Base-by-base conservation (phyloP, 352 stramenopile genomes). In the Pythium rishiriense region DNA sequence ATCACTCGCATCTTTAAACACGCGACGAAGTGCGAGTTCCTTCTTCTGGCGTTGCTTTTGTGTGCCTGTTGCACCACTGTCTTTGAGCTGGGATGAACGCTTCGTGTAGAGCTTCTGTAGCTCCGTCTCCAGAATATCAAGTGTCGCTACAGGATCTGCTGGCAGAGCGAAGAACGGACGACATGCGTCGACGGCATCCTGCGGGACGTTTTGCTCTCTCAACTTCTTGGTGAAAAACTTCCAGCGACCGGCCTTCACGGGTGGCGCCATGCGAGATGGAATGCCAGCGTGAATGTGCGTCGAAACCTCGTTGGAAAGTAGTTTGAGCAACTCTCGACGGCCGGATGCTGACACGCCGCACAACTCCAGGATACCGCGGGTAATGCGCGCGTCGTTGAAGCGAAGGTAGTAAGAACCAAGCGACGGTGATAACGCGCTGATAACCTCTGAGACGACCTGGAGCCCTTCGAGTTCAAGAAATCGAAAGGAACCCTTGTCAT, bases 91-190 rank as follows among this genome's bases (percentile, higher is more conserved):
- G 2, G 67, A 62, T 4, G 68, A 70, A 46, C 79, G 83, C 22
- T 70, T 76, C 1, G 70, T 74, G 69, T 88, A 83, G 12, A 91
- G 64, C 24, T 80, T 85, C 50, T 88, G 70, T 5, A 90, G 61
- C 47, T 93, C 82, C 31, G 76, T 68, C 51, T 93, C 83, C 21
- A 93, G 76, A 28, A 81, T 74, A 35, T 89, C 78, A 0, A 94
- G 72, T 12, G 83, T 82, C 24, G 75, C 83, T 10, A 78, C 26
- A 10, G 72, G 78, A 48, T 93, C 81, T 31, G 85, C 81, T 4
- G 87, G 87, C 5, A 96, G 56, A 43, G 84, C 45, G 60, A 96
- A 93, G 61, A 96, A 94, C 4, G 81, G 77, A 19, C 88, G 79
- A 21, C 92, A 69, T 1, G 77, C 69, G 11, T 94, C 87, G 7